Conservation (phyloP, 352 stramenopile genomes). For the Globisporangium irregulare region DNA sequence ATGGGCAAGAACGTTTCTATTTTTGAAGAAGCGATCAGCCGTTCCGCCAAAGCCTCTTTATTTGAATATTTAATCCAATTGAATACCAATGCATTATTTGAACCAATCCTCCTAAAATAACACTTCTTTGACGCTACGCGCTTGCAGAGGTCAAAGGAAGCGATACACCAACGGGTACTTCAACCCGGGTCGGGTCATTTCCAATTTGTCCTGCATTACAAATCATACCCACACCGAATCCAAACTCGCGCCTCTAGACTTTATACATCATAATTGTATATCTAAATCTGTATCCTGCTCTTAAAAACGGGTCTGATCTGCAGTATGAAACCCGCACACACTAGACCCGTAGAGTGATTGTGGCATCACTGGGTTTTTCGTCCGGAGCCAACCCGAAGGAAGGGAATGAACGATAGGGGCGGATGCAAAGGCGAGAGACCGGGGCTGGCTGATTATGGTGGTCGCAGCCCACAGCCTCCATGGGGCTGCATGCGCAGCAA, state of each 20-base stretch:
- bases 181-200: neutral
- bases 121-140: neutral
- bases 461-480: neutral
- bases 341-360: neutral
- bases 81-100: neutral
- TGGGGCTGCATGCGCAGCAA: neutral
- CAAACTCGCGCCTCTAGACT: neutral
- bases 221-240: neutral
- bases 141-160: neutral
- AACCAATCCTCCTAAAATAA: neutral
- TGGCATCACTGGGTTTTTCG: conserved; percentile 4
- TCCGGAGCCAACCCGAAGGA: neutral
- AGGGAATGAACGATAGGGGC: conserved; percentile 1
- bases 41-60: neutral
- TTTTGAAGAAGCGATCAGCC: conserved; percentile 5
- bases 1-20: conserved; percentile 13
- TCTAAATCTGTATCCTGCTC: neutral
- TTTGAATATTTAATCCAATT: neutral
- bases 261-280: neutral
- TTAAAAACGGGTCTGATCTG: neutral
- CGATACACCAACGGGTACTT: neutral
- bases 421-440: neutral
- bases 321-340: neutral
- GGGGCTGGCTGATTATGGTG: neutral
- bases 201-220: neutral